Evolutionary conservation across 1,284 basidiomycete genomes (phyloP).

Genomic region (Agaricales sp.): DNA sequence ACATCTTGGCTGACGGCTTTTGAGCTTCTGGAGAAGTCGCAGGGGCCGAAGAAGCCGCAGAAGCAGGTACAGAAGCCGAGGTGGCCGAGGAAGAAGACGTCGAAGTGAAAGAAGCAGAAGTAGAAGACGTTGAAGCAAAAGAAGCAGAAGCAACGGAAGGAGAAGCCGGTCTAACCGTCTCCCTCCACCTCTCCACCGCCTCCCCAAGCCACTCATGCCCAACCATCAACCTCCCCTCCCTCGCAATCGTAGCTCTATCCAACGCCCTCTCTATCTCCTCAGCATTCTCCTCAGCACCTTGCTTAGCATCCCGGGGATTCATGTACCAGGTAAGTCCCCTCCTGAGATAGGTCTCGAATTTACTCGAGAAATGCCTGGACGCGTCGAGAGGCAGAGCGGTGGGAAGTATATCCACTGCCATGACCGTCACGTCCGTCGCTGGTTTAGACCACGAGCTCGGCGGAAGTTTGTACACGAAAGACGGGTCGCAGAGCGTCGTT

Average conservation of each 20-base stretch:
- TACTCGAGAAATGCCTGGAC: slow-evolving; percentile 63
- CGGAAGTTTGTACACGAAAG: slow-evolving; percentile 42
- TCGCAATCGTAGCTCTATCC: slow-evolving; percentile 62
- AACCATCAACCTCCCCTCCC: slow-evolving; percentile 41
- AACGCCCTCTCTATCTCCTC: slow-evolving; percentile 34
- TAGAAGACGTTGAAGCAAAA: neutral
- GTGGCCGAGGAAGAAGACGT: too few relatives aligned
- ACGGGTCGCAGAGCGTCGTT: slow-evolving; percentile 72
- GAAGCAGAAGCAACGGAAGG: too few relatives aligned
- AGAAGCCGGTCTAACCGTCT: slow-evolving; percentile 2
- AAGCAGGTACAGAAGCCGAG: neutral
- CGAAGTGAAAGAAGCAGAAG: too few relatives aligned
- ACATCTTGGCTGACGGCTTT: slow-evolving; percentile 5
- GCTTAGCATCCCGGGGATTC: too few relatives aligned
- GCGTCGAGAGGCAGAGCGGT: slow-evolving; percentile 76
- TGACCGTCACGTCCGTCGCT: slow-evolving; percentile 58
- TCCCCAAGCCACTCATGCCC: slow-evolving; percentile 51
- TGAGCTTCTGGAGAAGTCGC: neutral
- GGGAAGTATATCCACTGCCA: slow-evolving; percentile 85
- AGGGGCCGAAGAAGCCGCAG: neutral
- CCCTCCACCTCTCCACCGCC: slow-evolving; percentile 36
- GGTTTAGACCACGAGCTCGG: slow-evolving; percentile 14
- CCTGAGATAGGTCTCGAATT: slow-evolving; percentile 60
- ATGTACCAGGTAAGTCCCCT: slow-evolving; percentile 38
- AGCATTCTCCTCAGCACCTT: slow-evolving; percentile 7